A percentile compares a stretch with the other conserved stretches of the same genome.
Conservation (phyloP, 2,329 filamentous ascomycete species). For the Colletotrichum nymphaeae region DNA sequence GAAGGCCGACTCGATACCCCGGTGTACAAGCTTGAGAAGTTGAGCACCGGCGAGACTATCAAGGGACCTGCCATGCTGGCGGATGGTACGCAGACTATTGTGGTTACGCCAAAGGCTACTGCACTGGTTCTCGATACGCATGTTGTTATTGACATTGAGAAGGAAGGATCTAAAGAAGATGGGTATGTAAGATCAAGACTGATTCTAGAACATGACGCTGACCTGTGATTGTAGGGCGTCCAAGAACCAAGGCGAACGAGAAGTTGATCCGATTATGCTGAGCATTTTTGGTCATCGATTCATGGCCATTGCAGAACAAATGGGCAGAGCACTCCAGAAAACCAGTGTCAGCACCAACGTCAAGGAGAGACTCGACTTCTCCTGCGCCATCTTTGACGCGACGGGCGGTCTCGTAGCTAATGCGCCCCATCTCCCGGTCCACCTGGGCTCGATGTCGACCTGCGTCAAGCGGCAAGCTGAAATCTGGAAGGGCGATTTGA, state of each 20-base stretch:
- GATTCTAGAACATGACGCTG: too few relatives aligned
- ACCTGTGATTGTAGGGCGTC: too few relatives aligned
- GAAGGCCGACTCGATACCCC: slow-evolving; percentile 82
- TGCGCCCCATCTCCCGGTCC: slow-evolving; percentile 83
- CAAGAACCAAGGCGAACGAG: slow-evolving; percentile 44
- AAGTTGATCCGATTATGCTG: slow-evolving; percentile 76
- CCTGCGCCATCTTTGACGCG: slow-evolving; percentile 82
- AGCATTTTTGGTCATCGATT: slow-evolving; percentile 86
- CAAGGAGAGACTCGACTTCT: slow-evolving; percentile 85
- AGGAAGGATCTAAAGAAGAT: slow-evolving; percentile 52
- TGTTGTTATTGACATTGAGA: slow-evolving; percentile 86
- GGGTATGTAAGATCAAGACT: slow-evolving; percentile 33
- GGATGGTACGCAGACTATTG: slow-evolving; percentile 91
- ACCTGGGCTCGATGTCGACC: slow-evolving; percentile 85
- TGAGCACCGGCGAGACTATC: slow-evolving; percentile 78
- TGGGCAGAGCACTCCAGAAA: slow-evolving; percentile 84
- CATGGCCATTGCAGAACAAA: slow-evolving; percentile 88
- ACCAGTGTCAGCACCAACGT: slow-evolving; percentile 85
- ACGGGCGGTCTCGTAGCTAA: slow-evolving; percentile 82
- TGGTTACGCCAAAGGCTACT: slow-evolving; percentile 82
- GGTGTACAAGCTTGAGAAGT: slow-evolving; percentile 83
- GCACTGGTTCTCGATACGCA: slow-evolving; percentile 87
- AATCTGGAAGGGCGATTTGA: slow-evolving; percentile 82
- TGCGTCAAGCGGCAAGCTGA: slow-evolving; percentile 82
- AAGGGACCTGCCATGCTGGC: slow-evolving; percentile 87